These are phyloP conservation scores for Litsea cubeba DNA, from an alignment of 164 flowering plant species.

Conservation along the genomic window DNA sequence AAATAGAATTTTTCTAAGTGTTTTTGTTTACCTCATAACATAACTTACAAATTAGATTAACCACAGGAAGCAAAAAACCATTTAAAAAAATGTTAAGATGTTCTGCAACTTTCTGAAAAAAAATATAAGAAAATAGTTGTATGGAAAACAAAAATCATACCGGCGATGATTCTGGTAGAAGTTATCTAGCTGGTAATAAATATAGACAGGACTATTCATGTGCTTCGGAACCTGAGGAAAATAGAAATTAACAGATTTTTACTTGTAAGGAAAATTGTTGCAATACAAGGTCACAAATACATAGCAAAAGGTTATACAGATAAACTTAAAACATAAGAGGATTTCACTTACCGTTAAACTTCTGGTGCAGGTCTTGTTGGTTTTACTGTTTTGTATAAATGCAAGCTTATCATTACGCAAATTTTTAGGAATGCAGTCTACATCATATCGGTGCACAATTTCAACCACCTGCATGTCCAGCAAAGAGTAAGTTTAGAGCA, in stretches of 20 bases:
- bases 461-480: conserved; percentile 63
- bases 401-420: conserved; percentile 25
- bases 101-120: too few relatives aligned
- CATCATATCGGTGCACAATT: conserved; percentile 68
- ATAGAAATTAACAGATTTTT: neutral
- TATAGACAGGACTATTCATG: conserved; percentile 61
- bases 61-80: too few relatives aligned
- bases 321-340: neutral
- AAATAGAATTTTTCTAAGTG: too few relatives aligned
- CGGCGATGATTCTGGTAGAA: conserved; percentile 87
- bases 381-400: conserved; percentile 40
- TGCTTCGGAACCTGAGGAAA: conserved; percentile 53
- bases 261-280: neutral
- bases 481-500: neutral
- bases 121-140: too few relatives aligned
- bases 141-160: conserved; percentile 21
- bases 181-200: conserved; percentile 73
- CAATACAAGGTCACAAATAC: neutral
- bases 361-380: conserved; percentile 64
- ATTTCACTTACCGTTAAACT: conserved; percentile 38
- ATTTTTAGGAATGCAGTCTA: conserved; percentile 46
- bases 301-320: too few relatives aligned
- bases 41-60: too few relatives aligned
- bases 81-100: too few relatives aligned
- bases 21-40: too few relatives aligned